Evolutionary conservation across 768 basidiomycete species (phyloP).

Genomic region (Boletus insuetus): DNA sequence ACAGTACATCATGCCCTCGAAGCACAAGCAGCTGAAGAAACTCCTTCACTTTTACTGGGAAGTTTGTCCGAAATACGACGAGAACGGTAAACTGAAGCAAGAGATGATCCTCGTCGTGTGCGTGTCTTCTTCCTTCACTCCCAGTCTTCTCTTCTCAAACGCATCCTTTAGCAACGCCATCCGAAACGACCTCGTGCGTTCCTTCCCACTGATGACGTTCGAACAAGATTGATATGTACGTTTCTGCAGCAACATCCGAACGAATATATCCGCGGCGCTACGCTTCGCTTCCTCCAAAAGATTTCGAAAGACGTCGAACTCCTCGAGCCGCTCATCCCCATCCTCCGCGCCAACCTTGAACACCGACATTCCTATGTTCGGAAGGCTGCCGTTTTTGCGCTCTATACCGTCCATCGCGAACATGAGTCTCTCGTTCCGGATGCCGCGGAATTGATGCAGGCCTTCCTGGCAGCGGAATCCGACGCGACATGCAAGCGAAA

Average conservation of each 20-base stretch:
- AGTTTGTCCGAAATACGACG: slow-evolving; percentile 97
- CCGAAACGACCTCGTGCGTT: slow-evolving; percentile 89
- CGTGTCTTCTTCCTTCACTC: slow-evolving; percentile 33
- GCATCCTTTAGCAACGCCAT: slow-evolving; percentile 76
- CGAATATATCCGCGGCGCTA: slow-evolving; percentile 98
- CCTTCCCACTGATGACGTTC: neutral
- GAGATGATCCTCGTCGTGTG: slow-evolving; percentile 99
- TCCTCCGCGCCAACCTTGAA: slow-evolving; percentile 90
- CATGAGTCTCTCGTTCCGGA: slow-evolving; percentile 96
- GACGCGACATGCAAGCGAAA: slow-evolving; percentile 97
- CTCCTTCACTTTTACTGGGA: slow-evolving; percentile 95
- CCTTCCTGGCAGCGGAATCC: slow-evolving; percentile 93
- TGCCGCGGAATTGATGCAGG: slow-evolving; percentile 92
- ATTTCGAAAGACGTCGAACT: slow-evolving; percentile 90
- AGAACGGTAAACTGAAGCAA: slow-evolving; percentile 95
- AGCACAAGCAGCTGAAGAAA: slow-evolving; percentile 97
- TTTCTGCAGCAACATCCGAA: slow-evolving; percentile 90
- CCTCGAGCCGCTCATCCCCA: slow-evolving; percentile 93
- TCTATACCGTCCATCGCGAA: slow-evolving; percentile 91
- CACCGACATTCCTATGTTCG: slow-evolving; percentile 97
- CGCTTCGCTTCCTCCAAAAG: slow-evolving; percentile 94
- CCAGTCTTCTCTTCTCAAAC: slow-evolving; percentile 7
- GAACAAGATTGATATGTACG: neutral
- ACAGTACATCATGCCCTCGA: slow-evolving; percentile 94
- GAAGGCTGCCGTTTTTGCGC: slow-evolving; percentile 96